These are phyloP conservation scores for Kluyveromyces dobzhanskii DNA, from an alignment of 805 yeast species.

Conservation along the genomic window DNA sequence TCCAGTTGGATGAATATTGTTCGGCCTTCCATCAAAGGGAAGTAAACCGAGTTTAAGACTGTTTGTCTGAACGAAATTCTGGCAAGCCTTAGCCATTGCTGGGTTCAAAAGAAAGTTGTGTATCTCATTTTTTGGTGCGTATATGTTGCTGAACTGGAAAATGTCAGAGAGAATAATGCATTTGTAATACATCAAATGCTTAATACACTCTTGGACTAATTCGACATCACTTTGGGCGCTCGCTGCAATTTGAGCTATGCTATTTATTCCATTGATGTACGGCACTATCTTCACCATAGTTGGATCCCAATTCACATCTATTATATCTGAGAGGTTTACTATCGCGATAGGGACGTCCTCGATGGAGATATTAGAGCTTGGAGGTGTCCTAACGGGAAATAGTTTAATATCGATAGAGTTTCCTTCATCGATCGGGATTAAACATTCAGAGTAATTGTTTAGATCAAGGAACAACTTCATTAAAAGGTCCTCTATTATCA, in stretches of 20 bases:
- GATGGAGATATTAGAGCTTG: slow-evolving; percentile 63
- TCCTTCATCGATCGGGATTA: slow-evolving; percentile 84
- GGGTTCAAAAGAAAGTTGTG: slow-evolving; percentile 57
- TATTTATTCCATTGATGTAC: slow-evolving; percentile 80
- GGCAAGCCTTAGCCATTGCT: slow-evolving; percentile 73
- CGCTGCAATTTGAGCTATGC: slow-evolving; percentile 65
- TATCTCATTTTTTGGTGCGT: slow-evolving; percentile 80
- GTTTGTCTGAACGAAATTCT: slow-evolving; percentile 57
- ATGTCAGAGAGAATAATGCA: slow-evolving; percentile 78
- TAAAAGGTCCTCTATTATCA: slow-evolving; percentile 63
- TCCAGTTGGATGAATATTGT: neutral
- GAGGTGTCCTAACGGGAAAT: slow-evolving; percentile 83
- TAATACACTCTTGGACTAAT: slow-evolving; percentile 78
- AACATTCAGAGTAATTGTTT: slow-evolving; percentile 91
- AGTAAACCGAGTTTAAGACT: slow-evolving; percentile 24
- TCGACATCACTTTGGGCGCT: slow-evolving; percentile 73
- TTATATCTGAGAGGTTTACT: slow-evolving; percentile 59
- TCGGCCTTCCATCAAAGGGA: slow-evolving; percentile 23
- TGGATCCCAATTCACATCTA: slow-evolving; percentile 95
- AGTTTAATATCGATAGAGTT: slow-evolving; percentile 88
- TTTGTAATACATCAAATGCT: slow-evolving; percentile 83
- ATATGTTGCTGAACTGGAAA: slow-evolving; percentile 80
- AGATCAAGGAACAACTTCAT: slow-evolving; percentile 91
- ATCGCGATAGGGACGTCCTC: slow-evolving; percentile 91
- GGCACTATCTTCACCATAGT: slow-evolving; percentile 87